Evolutionary conservation across 371 early-diverging fungal genomes (phyloP).

Genomic region (Mortierella sp.): DNA sequence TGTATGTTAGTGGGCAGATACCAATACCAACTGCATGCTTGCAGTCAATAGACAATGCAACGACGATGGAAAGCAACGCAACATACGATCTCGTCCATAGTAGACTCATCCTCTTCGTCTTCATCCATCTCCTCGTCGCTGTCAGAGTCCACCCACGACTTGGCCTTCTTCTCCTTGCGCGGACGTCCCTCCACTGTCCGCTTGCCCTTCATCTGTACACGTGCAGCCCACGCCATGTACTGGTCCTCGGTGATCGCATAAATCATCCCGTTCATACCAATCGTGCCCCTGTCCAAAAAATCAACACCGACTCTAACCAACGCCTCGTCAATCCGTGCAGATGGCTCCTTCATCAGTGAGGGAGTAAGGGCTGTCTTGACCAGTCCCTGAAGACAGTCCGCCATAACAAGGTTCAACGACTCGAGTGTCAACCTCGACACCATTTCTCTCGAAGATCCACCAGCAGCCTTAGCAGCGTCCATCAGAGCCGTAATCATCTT

Average conservation of each 20-base stretch:
- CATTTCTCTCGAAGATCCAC: slow-evolving; percentile 11
- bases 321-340: slow-evolving; percentile 36
- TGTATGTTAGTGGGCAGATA: background rate
- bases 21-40: background rate
- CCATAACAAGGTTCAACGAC: slow-evolving; percentile 25
- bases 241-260: slow-evolving; percentile 47
- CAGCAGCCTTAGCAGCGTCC: slow-evolving; percentile 27
- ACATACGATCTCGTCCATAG: slow-evolving; percentile 37
- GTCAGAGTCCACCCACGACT: slow-evolving; percentile 43
- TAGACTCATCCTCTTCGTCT: slow-evolving; percentile 29
- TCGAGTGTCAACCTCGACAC: slow-evolving; percentile 25
- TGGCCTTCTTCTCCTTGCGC: slow-evolving; percentile 31
- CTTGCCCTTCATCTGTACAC: slow-evolving; percentile 40
- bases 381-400: slow-evolving; percentile 24
- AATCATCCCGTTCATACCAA: slow-evolving; percentile 51
- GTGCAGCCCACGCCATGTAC: slow-evolving; percentile 32
- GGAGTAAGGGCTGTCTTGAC: slow-evolving; percentile 3
- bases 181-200: slow-evolving; percentile 34
- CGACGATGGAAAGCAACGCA: background rate
- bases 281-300: slow-evolving; percentile 37
- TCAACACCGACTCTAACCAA: slow-evolving; percentile 45
- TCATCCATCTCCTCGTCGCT: slow-evolving; percentile 30
- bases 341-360: background rate
- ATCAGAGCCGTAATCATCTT: slow-evolving; percentile 22
- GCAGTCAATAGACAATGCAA: too few relatives aligned